Conservation (phyloP, 306 rosid species). For the Bauhinia variegata region DNA sequence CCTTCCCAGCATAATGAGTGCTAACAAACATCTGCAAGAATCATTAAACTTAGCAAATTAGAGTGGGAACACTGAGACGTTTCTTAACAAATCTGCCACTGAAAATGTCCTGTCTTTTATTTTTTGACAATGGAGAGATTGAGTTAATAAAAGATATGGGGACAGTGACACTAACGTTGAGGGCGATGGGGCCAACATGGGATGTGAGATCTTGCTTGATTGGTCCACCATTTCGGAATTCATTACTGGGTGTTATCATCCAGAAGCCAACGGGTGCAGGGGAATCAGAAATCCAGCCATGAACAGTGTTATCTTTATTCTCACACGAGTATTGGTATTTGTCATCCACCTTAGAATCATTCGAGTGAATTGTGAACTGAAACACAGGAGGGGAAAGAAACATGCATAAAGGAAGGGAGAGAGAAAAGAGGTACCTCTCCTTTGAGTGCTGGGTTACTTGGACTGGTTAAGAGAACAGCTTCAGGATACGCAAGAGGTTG, state of each 20-base stretch:
- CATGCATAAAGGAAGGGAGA: neutral
- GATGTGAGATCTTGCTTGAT: conserved; percentile 88
- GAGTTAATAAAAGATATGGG: neutral
- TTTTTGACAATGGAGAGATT: too few species aligned
- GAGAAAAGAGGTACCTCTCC: conserved; percentile 60
- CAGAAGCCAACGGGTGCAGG: conserved; percentile 69
- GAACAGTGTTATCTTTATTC: conserved; percentile 57
- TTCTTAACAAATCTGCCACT: too few species aligned
- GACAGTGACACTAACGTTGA: conserved; percentile 50
- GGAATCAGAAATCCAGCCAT: conserved; percentile 68
- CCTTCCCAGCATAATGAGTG: conserved; percentile 79
- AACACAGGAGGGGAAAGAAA: neutral
- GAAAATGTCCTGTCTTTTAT: too few species aligned
- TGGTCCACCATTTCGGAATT: conserved; percentile 83
- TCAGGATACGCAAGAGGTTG: conserved; percentile 63
- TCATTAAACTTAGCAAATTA: neutral
- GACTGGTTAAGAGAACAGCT: conserved; percentile 68
- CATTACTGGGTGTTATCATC: conserved; percentile 77
- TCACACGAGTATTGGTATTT: conserved; percentile 82
- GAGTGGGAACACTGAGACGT: neutral
- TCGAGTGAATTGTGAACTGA: conserved; percentile 17
- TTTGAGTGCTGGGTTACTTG: conserved; percentile 50
- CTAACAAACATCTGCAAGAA: conserved; percentile 75
- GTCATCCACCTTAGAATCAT: conserved; percentile 75
- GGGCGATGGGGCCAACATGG: conserved; percentile 77